Evolutionary conservation across 169 alveolate genomes (phyloP), one percentile per base, ranked within the genome.

Genomic region (Amoebophrya sp.): DNA sequence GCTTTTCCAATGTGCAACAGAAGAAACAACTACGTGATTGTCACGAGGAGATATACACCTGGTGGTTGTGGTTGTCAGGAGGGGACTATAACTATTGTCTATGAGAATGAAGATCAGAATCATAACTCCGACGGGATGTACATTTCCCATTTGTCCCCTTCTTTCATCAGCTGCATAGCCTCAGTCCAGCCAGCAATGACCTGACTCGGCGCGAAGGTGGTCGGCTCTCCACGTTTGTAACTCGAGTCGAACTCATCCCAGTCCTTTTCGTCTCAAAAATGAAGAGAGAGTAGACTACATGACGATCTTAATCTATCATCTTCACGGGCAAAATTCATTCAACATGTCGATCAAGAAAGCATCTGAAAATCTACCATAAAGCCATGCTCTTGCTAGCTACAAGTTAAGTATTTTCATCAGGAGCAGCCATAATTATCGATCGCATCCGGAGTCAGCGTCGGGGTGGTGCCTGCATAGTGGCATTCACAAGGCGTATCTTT

Each of bases 81-180:
- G n/a, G n/a, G n/a, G n/a, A n/a, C n/a, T n/a, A n/a, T n/a, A n/a
- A n/a, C n/a, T n/a, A n/a, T n/a, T n/a, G n/a, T n/a, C n/a, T n/a
- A n/a, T n/a, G n/a, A n/a, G n/a, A n/a, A n/a, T n/a, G n/a, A n/a
- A n/a, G n/a, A n/a, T n/a, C n/a, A n/a, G n/a, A n/a, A n/a, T n/a
- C n/a, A n/a, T n/a, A 92, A 54, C 40, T 92, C 94, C n/a, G 94
- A 92, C 26, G 94, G 94, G 36, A 92, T 92, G 94, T 92, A 92
- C 94, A 92, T 92, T 92, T 92, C 92, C 94, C 94, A 92, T 92
- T 92, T 92, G 92, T 92, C 94, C 23, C 93, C 93, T 92, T 34
- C 41, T 40, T 36, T 92, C 94, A 92, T 92, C 65, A 92, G 92
- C 90, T 92, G 94, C 94, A 92, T 92, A 12, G 94, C 94, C 54